Evolutionary conservation across 2,329 filamentous ascomycete genomes (phyloP), one percentile per base, ranked within the genome.

Genomic region (Aspergillus calidoustus): DNA sequence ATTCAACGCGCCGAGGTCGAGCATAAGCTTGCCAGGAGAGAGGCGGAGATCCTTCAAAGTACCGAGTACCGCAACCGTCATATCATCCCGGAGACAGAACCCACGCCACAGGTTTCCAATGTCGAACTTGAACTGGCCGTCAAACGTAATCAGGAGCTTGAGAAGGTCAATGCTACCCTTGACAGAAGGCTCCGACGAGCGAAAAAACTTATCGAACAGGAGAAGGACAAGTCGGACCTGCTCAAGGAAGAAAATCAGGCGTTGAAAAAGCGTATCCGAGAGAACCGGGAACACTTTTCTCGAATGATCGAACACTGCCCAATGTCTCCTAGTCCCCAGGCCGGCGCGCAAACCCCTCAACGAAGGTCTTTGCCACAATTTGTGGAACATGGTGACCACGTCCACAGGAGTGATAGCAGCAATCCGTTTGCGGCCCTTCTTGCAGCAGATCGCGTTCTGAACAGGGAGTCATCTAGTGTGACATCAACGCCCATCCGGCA

Each of bases 1-100:
- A 87, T 92, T 9, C 93, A 96, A 77, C 88, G 93, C 28, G 92
- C 94, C 68, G 90, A 89, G 41, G 93, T 97, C 5, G 94, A 97
- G 77, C 91, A 96, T 70, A 91, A 95, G 66, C 93, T 97, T 86
- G 90, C 90, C n/a, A 87, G 92, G 64, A 86, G 91, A 23, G 93
- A 97, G 77, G 90, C 96, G 22, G 91, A 97, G 64, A 91, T 93
- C 13, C 81, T 97, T 30, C 90, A 93, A 63, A 84, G 85, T 64
- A 88, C 88, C 15, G 91, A 95, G 72, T 86, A 90, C 72, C 86
- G 87, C 55, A 86, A 85, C 55, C 87, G 89, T 84, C 60, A 83
- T 84, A 64, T 89, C 84, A 59, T 83, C 84, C 64, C 87, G 81
- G 72, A 79, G 64, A 67, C 76, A 60, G 71, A 77, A 69, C 69